phyloP scores from a whole-genome alignment of 2,329 filamentous ascomycete genomes.

The Cercospora sp. region DNA sequence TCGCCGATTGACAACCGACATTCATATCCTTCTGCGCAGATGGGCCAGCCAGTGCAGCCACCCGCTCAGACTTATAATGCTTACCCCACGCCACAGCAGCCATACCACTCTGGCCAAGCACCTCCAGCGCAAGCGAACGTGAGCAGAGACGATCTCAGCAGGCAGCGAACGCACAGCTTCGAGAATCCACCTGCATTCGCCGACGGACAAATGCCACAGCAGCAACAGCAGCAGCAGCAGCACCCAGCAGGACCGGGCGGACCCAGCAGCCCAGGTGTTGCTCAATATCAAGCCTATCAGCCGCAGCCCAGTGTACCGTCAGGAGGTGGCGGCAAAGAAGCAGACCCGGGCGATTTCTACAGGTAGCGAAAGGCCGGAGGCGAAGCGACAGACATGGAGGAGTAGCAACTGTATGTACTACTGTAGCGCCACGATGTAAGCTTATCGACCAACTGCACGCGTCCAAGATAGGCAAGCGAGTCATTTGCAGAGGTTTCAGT shows the following conservation, averaged over 20 bases:
- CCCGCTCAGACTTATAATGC: constrained; percentile 30
- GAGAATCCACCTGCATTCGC: constrained; percentile 33
- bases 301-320: constrained; percentile 23
- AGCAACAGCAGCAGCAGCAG: constrained; percentile 28
- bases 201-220: constrained; percentile 24
- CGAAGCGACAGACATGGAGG: constrained; percentile 8
- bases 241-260: constrained; percentile 34
- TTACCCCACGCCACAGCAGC: constrained; percentile 27
- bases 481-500: constrained; percentile 9
- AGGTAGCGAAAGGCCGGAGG: constrained; percentile 25
- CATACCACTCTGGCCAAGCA: constrained; percentile 19
- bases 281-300: constrained; percentile 38
- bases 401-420: constrained; percentile 15
- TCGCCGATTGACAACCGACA: constrained; percentile 49
- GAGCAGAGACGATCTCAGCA: constrained; percentile 24
- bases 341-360: constrained; percentile 41
- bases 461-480: constrained; percentile 5
- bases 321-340: constrained; percentile 25
- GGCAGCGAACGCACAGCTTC: constrained; percentile 35
- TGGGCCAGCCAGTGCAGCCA: constrained; percentile 27
- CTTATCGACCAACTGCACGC: constrained; percentile 12
- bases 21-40: constrained; percentile 39
- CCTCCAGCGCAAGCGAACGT: constrained; percentile 13
- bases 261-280: constrained; percentile 24
- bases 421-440: constrained; percentile 19